These are phyloP conservation scores for Nemania serpens DNA, from an alignment of 2,329 filamentous ascomycete species.

Conservation along the genomic window DNA sequence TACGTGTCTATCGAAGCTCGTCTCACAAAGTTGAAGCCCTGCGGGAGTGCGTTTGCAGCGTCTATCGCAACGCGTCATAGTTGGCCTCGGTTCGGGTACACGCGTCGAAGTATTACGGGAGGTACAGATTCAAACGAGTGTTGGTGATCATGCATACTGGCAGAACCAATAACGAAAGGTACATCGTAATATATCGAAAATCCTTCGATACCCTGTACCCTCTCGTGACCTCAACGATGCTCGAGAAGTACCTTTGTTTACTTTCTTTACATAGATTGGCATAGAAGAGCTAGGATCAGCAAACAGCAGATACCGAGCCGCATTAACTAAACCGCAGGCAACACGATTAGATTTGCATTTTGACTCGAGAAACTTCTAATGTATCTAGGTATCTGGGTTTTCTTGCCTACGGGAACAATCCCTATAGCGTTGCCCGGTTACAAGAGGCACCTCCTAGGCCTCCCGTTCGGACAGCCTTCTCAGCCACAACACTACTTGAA, in stretches of 20 bases:
- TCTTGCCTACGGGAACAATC: background rate
- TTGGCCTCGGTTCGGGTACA: constrained; percentile 1
- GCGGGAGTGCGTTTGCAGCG: constrained; percentile 6
- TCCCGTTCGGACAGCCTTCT: background rate
- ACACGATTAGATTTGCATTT: background rate
- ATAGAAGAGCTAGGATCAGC: background rate
- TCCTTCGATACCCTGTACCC: background rate
- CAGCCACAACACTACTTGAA: background rate
- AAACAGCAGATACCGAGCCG: background rate
- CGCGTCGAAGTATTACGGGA: background rate
- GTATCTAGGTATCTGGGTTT: background rate
- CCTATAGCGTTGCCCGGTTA: background rate
- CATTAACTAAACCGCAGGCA: background rate
- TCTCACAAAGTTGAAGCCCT: background rate
- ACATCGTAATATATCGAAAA: background rate
- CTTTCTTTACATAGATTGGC: background rate
- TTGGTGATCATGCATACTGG: background rate
- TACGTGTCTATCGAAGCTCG: background rate
- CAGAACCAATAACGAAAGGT: background rate
- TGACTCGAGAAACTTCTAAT: background rate
- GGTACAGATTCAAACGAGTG: background rate
- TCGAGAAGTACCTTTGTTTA: background rate
- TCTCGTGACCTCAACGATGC: background rate
- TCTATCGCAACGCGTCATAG: background rate
- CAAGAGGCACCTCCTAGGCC: background rate